Evolutionary conservation across 202 grass and related monocot genomes (phyloP).

Genomic region (Carex sylvatica): DNA sequence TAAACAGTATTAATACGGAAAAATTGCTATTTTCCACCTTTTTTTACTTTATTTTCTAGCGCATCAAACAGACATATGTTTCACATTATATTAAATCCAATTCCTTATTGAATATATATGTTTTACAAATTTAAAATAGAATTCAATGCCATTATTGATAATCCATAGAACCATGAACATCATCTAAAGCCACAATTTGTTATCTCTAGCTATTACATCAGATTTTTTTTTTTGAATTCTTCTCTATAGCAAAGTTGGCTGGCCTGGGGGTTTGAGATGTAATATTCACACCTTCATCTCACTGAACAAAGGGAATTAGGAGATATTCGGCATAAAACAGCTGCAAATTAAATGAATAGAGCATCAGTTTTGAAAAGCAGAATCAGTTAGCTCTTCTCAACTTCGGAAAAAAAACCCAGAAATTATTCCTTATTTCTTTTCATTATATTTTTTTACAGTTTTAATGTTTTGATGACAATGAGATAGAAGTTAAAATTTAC

Average conservation of each 20-base stretch:
- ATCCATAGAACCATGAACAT: too few relatives aligned
- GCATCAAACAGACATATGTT: too few relatives aligned
- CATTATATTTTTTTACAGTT: not conserved
- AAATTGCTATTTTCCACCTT: too few relatives aligned
- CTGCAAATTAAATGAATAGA: slow-evolving; percentile 36
- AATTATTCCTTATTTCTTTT: not conserved
- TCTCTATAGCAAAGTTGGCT: not conserved
- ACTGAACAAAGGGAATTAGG: slow-evolving; percentile 74
- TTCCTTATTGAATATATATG: too few relatives aligned
- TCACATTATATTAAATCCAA: too few relatives aligned
- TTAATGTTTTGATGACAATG: not conserved
- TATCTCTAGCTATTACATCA: not conserved
- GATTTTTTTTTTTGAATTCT: not conserved
- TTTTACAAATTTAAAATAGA: too few relatives aligned
- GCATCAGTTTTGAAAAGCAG: not conserved
- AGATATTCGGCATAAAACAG: slow-evolving; percentile 84
- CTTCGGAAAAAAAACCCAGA: not conserved
- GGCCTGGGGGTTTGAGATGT: not conserved
- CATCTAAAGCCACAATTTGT: not conserved
- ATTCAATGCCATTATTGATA: too few relatives aligned
- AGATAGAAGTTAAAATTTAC: slow-evolving; percentile 19
- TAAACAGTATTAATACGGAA: too few relatives aligned
- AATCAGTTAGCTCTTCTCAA: not conserved
- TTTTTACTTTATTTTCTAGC: too few relatives aligned
- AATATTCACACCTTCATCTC: slow-evolving; percentile 6